Conservation (phyloP, 192 early-diverging fungal genomes). For the Coemansia sp. region DNA sequence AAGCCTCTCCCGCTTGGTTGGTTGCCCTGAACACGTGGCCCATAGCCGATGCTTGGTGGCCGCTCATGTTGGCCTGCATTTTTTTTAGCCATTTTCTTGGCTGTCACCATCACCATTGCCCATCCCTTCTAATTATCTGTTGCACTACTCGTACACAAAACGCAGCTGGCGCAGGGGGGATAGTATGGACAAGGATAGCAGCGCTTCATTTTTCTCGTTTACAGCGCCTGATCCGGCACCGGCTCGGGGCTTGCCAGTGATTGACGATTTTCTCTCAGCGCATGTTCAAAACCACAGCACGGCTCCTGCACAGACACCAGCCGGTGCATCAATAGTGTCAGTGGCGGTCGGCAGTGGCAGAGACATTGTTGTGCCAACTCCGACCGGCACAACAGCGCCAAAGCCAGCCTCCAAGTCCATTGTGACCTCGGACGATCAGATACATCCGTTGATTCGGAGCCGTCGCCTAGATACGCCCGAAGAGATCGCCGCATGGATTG, state of each 20-base stretch:
- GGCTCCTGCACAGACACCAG: neutral
- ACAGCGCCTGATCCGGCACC: neutral
- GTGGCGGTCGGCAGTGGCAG: neutral
- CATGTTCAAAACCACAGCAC: slow-evolving; percentile 10
- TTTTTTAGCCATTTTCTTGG: neutral
- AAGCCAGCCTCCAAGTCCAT: neutral
- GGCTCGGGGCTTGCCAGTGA: neutral
- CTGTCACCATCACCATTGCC: neutral
- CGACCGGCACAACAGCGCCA: neutral
- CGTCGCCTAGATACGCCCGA: slow-evolving; percentile 61
- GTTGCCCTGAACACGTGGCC: neutral
- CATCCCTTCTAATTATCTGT: neutral
- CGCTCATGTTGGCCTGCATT: neutral
- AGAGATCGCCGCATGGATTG: slow-evolving; percentile 81
- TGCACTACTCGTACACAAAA: slow-evolving; percentile 2
- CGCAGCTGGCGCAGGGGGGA: neutral
- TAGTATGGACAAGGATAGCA: slow-evolving; percentile 7
- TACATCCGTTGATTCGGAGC: slow-evolving; percentile 48
- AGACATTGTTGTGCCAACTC: neutral
- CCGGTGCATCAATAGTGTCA: neutral
- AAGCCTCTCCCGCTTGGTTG: too few species aligned
- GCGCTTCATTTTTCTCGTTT: slow-evolving; percentile 12
- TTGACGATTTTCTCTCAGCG: slow-evolving; percentile 22
- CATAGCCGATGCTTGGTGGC: neutral
- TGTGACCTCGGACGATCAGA: slow-evolving; percentile 9